phyloP scores from a whole-genome alignment of 129 eudicot species.

The Scalesia atractyloides region DNA sequence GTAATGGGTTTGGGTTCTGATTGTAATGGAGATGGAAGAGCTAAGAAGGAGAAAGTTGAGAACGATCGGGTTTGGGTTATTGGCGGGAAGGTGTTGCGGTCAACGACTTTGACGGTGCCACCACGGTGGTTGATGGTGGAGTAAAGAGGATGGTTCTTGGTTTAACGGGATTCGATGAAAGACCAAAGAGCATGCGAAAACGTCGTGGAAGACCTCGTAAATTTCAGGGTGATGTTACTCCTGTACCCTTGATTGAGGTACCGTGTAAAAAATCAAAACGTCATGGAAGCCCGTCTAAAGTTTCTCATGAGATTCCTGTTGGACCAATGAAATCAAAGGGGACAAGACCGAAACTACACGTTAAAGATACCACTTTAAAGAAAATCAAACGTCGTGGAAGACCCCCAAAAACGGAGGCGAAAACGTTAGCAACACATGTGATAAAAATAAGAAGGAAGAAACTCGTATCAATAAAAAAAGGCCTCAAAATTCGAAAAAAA shows the following conservation, averaged over 20 bases:
- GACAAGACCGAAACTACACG: slow-evolving; percentile 21
- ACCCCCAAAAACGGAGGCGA: slow-evolving; percentile 30
- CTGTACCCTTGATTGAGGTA: slow-evolving; percentile 13
- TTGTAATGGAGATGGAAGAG: slow-evolving; percentile 11
- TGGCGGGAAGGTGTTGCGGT: slow-evolving; percentile 57
- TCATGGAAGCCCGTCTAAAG: slow-evolving; percentile 40
- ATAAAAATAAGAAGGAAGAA: slow-evolving; percentile 15
- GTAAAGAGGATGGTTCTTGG: slow-evolving; percentile 3
- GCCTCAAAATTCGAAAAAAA: slow-evolving; percentile 3
- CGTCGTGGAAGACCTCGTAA: slow-evolving; percentile 33
- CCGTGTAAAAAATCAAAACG: slow-evolving; percentile 23
- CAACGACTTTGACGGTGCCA: slow-evolving; percentile 36
- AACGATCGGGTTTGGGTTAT: slow-evolving; percentile 24
- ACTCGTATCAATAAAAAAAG: slow-evolving; percentile 1
- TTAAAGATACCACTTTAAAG: slow-evolving; percentile 20
- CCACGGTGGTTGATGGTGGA: slow-evolving; percentile 31
- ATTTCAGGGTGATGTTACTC: slow-evolving; percentile 12
- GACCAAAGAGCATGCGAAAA: slow-evolving; percentile 22
- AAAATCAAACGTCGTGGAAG: slow-evolving; percentile 38
- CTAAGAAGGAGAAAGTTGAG: slow-evolving; percentile 31
- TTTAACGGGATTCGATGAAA: slow-evolving; percentile 18
- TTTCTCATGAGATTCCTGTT: slow-evolving; percentile 11
- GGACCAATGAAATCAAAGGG: slow-evolving; percentile 10
- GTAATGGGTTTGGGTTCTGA: slow-evolving; percentile 25
- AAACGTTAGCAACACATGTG: slow-evolving; percentile 23